These are phyloP conservation scores for Aegle marmelos DNA, from an alignment of 345 rosid species.

Conservation along the genomic window DNA sequence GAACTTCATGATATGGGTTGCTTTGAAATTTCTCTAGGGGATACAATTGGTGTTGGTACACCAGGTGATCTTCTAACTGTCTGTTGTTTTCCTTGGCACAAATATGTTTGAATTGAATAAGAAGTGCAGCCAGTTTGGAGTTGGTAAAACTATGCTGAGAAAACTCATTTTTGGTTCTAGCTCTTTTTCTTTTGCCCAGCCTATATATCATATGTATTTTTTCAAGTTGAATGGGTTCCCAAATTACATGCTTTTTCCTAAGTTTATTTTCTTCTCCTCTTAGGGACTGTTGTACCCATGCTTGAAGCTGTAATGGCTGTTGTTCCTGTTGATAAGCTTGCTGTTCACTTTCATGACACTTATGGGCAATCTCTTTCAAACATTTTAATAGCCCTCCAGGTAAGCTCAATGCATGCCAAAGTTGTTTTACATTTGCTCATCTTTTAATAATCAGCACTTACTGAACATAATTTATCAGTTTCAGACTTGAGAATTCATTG, in stretches of 20 bases:
- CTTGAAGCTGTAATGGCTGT: conserved; percentile 70
- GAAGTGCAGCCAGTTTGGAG: neutral
- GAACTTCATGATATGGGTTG: conserved; percentile 92
- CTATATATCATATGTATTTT: neutral
- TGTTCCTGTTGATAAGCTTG: conserved; percentile 62
- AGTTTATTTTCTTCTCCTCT: neutral
- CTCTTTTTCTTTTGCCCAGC: neutral
- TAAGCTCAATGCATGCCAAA: conserved; percentile 17
- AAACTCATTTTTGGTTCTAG: neutral
- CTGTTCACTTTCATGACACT: conserved; percentile 82
- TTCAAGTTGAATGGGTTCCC: neutral
- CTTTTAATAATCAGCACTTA: neutral
- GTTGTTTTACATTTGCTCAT: neutral
- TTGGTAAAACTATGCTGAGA: neutral
- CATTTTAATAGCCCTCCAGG: conserved; percentile 68
- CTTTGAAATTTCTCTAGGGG: conserved; percentile 88
- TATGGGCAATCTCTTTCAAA: conserved; percentile 85
- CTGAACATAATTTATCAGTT: neutral
- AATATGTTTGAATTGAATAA: neutral
- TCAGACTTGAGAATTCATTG: neutral
- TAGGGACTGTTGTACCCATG: conserved; percentile 68
- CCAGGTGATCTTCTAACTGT: conserved; percentile 57
- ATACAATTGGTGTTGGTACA: conserved; percentile 89
- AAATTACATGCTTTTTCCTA: neutral
- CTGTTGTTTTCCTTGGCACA: neutral